Evolutionary conservation across 2,329 filamentous ascomycete species (phyloP).

Genomic region (Phyllosticta capitalensis): DNA sequence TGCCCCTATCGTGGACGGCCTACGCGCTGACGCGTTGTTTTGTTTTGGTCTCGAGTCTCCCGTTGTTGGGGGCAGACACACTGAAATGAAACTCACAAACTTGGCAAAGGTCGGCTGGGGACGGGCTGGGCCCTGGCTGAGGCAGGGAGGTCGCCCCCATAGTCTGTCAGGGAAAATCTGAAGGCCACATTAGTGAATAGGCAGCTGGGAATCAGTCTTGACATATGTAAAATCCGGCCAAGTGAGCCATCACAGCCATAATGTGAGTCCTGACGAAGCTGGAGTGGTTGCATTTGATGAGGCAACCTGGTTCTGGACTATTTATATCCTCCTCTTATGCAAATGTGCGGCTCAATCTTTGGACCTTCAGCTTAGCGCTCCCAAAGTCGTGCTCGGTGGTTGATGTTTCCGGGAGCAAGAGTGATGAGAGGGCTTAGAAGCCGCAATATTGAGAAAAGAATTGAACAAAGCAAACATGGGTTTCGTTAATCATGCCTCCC

Average conservation of each 20-base stretch:
- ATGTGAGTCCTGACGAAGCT: not conserved
- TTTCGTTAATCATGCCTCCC: not conserved
- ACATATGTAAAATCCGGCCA: too few species aligned
- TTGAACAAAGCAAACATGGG: not conserved
- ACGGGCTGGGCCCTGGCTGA: not conserved
- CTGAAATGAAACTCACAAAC: not conserved
- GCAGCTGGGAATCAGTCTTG: too few species aligned
- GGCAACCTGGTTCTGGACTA: not conserved
- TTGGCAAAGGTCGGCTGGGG: not conserved
- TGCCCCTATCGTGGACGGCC: not conserved
- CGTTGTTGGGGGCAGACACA: not conserved
- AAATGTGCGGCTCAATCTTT: not conserved
- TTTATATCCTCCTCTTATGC: not conserved
- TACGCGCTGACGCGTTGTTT: not conserved
- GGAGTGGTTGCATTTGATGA: not conserved
- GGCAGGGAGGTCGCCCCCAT: not conserved
- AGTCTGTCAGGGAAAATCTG: too few species aligned
- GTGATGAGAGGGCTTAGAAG: not conserved
- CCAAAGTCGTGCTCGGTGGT: not conserved
- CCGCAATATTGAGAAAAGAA: not conserved
- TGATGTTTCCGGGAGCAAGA: not conserved
- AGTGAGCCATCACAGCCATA: too few species aligned
- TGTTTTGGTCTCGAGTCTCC: not conserved
- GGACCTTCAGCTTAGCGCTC: not conserved
- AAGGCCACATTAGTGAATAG: too few species aligned